Evolutionary conservation across 2,329 filamentous ascomycete species (phyloP).

Genomic region (Cladophialophora yegresii): DNA sequence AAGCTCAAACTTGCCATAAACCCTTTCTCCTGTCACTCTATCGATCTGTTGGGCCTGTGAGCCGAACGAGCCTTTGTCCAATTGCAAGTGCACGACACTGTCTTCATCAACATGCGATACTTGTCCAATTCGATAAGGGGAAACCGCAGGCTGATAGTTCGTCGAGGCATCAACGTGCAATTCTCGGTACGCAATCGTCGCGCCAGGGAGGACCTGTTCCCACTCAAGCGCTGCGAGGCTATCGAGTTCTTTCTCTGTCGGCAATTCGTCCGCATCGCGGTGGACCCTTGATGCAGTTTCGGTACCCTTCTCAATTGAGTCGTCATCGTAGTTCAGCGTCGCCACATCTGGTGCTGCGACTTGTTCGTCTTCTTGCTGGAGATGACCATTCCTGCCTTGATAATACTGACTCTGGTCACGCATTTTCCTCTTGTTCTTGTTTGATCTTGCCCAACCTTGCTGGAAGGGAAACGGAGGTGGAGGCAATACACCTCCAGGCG

Average conservation of each 20-base stretch:
- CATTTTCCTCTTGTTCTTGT: conserved; percentile 22
- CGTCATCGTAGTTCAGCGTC: conserved; percentile 19
- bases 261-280: conserved; percentile 26
- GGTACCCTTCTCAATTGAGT: conserved; percentile 43
- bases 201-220: conserved; percentile 42
- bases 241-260: conserved; percentile 61
- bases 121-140: conserved; percentile 65
- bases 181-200: conserved; percentile 52
- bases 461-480: conserved; percentile 86
- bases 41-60: conserved; percentile 53
- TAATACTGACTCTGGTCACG: conserved; percentile 28
- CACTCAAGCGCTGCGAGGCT: conserved; percentile 53
- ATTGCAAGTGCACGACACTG: conserved; percentile 59
- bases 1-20: conserved; percentile 77
- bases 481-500: conserved; percentile 67
- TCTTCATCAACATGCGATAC: conserved; percentile 60
- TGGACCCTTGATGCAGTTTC: conserved; percentile 9
- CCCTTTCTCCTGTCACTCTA: conserved; percentile 66
- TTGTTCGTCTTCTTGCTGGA: conserved; percentile 44
- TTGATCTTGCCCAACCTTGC: conserved; percentile 68
- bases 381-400: conserved; percentile 37
- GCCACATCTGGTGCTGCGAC: conserved; percentile 40
- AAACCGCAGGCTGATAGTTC: conserved; percentile 51
- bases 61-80: conserved; percentile 55
- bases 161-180: conserved; percentile 51